Percentiles rank a stretch among this genome's conserved stretches.
Conservation (phyloP, 495 filamentous ascomycete genomes). For the Rhypophila decipiens region DNA sequence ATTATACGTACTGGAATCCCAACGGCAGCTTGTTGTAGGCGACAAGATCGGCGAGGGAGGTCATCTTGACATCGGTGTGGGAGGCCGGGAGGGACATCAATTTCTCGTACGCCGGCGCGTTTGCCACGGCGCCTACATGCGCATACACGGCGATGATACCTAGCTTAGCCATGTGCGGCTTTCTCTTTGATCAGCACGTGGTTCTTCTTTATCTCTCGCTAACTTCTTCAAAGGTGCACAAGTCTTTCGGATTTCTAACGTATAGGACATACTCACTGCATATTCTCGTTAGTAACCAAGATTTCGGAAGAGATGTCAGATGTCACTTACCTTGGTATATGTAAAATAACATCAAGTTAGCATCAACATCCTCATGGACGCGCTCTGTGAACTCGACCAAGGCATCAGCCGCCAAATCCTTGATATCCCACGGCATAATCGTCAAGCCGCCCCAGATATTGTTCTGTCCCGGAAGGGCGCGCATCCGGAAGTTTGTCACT, state of each 20-base stretch:
- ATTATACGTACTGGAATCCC: slow-evolving; percentile 11
- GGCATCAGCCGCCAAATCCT: slow-evolving; percentile 5
- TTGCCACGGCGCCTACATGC: slow-evolving; percentile 13
- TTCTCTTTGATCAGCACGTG: too few species aligned
- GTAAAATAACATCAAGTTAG: slow-evolving; percentile 11
- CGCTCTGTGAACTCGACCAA: slow-evolving; percentile 20
- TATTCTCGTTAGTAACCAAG: too few species aligned
- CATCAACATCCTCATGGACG: slow-evolving; percentile 10
- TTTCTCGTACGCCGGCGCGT: slow-evolving; percentile 11
- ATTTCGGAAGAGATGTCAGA: too few species aligned
- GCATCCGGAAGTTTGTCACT: slow-evolving; percentile 34
- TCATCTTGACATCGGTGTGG: slow-evolving; percentile 14
- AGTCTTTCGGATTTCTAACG: too few species aligned
- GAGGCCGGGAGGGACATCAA: slow-evolving; percentile 15
- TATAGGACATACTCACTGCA: too few species aligned
- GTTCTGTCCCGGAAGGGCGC: slow-evolving; percentile 3
- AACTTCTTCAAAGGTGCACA: too few species aligned
- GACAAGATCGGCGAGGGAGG: slow-evolving; percentile 17
- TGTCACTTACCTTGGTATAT: slow-evolving; percentile 11
- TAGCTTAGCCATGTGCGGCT: slow-evolving; percentile 18
- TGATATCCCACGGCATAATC: slow-evolving; percentile 1
- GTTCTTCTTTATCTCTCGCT: too few species aligned
- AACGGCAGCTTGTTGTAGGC: slow-evolving; percentile 20
- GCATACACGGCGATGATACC: too few species aligned
- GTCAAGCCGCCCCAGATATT: slow-evolving; percentile 14